Evolutionary conservation across 1,284 basidiomycete genomes (phyloP), one percentile per base, ranked within the genome.

Genomic region (Wallemia ichthyophaga): DNA sequence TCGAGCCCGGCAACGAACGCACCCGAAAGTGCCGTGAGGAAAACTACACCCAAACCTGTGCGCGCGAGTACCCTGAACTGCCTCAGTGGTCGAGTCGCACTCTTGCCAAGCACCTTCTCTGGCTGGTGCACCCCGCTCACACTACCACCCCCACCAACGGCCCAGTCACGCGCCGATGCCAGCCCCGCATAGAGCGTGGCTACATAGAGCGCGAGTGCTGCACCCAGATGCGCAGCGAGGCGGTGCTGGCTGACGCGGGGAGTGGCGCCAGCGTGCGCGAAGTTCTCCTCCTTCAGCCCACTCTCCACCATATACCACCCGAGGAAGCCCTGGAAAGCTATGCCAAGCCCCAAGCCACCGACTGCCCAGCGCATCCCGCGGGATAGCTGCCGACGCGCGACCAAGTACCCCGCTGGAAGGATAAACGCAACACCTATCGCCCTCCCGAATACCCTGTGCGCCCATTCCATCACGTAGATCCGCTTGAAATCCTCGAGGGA

Each of bases 231-330:
- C 25, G 89, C 85, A 0, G 92, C 92, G 19, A 99, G 78, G 7
- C 94, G 78, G 71, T 98, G 98, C 69, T 98, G 94, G 31, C 85
- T 91, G 17, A 99, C 94, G 1, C 94, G 81, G 1, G 94, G 87
- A 9, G 89, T 81, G 15, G 81, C 79, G n/a, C 80, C 81, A 17
- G 85, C 84, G 21, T 59, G 62, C 13, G 80, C 77, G 71, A 94
- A 74, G 60, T 88, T 74, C 21, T 83, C 76, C 61, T 86, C 79
- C 65, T 88, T 83, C 13, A 99, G 74, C 1, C 94, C 94, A 11
- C 87, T 92, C 68, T 94, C 85, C 62, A 99, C 94, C 94, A 99
- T 99, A 74, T 94, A 94, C 94, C 94, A 99, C 26, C 94, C 94
- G 23, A 99, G 75, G 19, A 79, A 77, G 37, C 94, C 94, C 55